These are phyloP conservation scores for Chalciporus chontae DNA, from an alignment of 768 basidiomycete genomes.

Conservation along the genomic window DNA sequence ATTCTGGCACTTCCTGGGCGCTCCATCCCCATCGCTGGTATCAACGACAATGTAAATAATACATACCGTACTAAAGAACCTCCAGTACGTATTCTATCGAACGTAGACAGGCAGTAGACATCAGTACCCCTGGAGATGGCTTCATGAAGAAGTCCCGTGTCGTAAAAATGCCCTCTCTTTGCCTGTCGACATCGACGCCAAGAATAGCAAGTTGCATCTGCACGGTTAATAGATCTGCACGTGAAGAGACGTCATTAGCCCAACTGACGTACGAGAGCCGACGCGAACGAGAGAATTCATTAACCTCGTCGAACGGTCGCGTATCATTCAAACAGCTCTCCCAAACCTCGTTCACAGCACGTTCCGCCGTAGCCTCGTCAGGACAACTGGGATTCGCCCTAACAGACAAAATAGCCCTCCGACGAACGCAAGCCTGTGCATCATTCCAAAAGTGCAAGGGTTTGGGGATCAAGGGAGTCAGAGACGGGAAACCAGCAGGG, in stretches of 20 bases:
- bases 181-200: neutral
- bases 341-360: conserved; percentile 94
- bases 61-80: neutral
- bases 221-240: conserved; percentile 29
- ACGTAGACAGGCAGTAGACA: neutral
- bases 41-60: neutral
- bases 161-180: neutral
- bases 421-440: conserved; percentile 79
- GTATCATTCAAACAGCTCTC: conserved; percentile 96
- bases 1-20: conserved; percentile 2
- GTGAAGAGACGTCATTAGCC: conserved; percentile 10
- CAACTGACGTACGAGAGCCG: neutral
- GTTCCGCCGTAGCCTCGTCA: conserved; percentile 71
- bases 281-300: neutral
- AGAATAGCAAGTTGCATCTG: conserved; percentile 1
- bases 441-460: conserved; percentile 6
- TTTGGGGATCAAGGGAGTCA: conserved; percentile 1
- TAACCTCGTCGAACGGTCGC: conserved; percentile 93
- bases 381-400: conserved; percentile 77
- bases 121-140: conserved; percentile 10
- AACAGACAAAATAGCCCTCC: conserved; percentile 82
- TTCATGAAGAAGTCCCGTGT: neutral
- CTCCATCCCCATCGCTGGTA: conserved; percentile 9
- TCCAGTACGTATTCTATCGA: conserved; percentile 7
- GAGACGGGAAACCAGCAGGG: neutral